phyloP scores from a whole-genome alignment of 179 eudicot species.

The Beta macrorhiza region DNA sequence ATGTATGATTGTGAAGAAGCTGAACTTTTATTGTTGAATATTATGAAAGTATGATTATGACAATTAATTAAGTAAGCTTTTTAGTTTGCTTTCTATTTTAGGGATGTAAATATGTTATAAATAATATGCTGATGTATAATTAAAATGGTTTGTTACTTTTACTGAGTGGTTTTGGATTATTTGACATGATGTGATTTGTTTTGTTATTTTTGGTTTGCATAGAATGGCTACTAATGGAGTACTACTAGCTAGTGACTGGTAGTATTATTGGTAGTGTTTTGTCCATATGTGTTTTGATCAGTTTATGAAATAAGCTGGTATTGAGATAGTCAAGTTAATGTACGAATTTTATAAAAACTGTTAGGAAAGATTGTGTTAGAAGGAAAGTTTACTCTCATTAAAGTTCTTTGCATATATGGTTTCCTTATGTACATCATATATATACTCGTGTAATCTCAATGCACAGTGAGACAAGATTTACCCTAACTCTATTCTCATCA shows the following conservation, averaged over 20 bases:
- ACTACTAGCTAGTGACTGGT: background rate
- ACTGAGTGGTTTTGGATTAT: background rate
- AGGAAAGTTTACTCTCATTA: too few relatives aligned
- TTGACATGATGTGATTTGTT: background rate
- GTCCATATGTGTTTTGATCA: background rate
- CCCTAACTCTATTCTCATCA: too few relatives aligned
- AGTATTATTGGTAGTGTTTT: background rate
- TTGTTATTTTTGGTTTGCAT: background rate
- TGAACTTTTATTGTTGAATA: background rate
- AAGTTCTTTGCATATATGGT: too few relatives aligned
- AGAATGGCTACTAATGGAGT: background rate
- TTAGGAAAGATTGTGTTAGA: too few relatives aligned
- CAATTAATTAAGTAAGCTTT: background rate
- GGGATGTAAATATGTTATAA: conserved; percentile 8
- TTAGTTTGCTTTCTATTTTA: background rate
- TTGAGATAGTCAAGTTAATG: background rate
- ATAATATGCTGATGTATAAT: background rate
- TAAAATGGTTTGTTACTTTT: background rate
- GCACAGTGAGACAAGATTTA: too few relatives aligned
- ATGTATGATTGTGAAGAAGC: background rate
- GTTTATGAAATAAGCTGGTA: background rate
- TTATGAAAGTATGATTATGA: background rate
- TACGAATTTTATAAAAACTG: too few relatives aligned
- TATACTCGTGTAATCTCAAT: too few relatives aligned
- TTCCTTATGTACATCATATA: too few relatives aligned